A percentile compares a stretch with the other conserved stretches of the same genome.
These are phyloP conservation scores for Parascedosporium putredinis DNA, from an alignment of 2,329 filamentous ascomycete species.

Conservation along the genomic window DNA sequence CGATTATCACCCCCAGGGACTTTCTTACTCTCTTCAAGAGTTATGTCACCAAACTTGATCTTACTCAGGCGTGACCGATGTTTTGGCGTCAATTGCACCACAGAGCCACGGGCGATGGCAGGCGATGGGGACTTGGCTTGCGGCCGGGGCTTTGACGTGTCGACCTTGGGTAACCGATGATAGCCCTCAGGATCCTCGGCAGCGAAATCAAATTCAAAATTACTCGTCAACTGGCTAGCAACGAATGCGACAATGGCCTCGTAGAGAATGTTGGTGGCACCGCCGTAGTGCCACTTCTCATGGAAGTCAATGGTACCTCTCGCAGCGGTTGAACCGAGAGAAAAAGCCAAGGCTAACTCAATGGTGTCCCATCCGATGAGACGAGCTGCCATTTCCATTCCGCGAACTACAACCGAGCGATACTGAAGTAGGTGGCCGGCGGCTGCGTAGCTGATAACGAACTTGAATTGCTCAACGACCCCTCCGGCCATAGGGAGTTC, in stretches of 20 bases:
- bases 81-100: constrained; percentile 7
- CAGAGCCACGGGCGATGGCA: constrained; percentile 10
- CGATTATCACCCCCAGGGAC: constrained; percentile 16
- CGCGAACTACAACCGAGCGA: constrained; percentile 42
- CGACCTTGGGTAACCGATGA: constrained; percentile 26
- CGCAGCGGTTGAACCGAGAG: constrained; percentile 29
- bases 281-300: constrained; percentile 28
- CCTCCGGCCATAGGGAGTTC: constrained; percentile 27
- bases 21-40: constrained; percentile 20
- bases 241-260: constrained; percentile 48
- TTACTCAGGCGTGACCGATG: constrained; percentile 33
- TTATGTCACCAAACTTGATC: constrained; percentile 63
- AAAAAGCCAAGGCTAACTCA: constrained; percentile 50
- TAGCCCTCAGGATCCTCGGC: constrained; percentile 25
- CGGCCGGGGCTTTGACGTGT: neutral
- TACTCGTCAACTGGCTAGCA: constrained; percentile 45
- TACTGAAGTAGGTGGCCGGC: constrained; percentile 49
- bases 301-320: constrained; percentile 33
- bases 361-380: constrained; percentile 54
- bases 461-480: constrained; percentile 34
- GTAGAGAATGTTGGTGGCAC: constrained; percentile 43
- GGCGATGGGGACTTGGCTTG: constrained; percentile 9
- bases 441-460: constrained; percentile 54
- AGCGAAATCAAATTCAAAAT: constrained; percentile 47
- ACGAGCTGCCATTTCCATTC: constrained; percentile 47